Evolutionary conservation across 116 monocot species (phyloP), one percentile per base, ranked within the genome.

Genomic region (Papilionanthe hybrid): DNA sequence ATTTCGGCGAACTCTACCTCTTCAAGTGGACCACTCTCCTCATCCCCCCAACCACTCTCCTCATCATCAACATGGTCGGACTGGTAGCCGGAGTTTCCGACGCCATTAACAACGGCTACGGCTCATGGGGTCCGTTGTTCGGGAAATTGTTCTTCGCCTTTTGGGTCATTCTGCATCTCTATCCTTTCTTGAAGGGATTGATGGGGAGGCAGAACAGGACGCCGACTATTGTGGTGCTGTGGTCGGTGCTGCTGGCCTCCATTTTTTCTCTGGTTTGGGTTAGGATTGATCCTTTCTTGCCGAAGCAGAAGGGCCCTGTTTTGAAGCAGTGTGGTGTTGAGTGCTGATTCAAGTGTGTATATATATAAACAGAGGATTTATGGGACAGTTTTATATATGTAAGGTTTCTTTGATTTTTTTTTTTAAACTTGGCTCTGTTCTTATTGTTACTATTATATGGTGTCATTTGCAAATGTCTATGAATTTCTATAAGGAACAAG

Each of bases 261-360:
- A 92, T 96, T 86, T 93, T 96, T 88, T 96, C 96, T 5, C 75
- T 96, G 79, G 92, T 96, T 75, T 96, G 96, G 96, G 96, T 96
- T 42, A 77, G 96, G 79, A 93, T 96, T 42, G 96, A 96, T 78
- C 96, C 96, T 9, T 96, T 96, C 88, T 86, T 96, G 82, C 90
- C 93, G 17, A 93, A 93, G 74, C 85, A 82, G 30, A 23, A 84
- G 56, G 93, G 93, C 1, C 95, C 95, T 1, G 48, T 93, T 42
- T 91, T 93, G n/a, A 93, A 93, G 83, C 95, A 91, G 55, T 95
- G 95, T 82, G 95, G 95, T 9, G 95, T 95, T 10, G 95, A 95
- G 78, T 95, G 95, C 73, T 95, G 82, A 32, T 20, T 48, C 37
- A 37, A 37, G 37, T 37, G 37, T 37, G 37, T 37, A 37, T 1